phyloP scores from a whole-genome alignment of 1,284 basidiomycete species.

The Lentinus polychrous region DNA sequence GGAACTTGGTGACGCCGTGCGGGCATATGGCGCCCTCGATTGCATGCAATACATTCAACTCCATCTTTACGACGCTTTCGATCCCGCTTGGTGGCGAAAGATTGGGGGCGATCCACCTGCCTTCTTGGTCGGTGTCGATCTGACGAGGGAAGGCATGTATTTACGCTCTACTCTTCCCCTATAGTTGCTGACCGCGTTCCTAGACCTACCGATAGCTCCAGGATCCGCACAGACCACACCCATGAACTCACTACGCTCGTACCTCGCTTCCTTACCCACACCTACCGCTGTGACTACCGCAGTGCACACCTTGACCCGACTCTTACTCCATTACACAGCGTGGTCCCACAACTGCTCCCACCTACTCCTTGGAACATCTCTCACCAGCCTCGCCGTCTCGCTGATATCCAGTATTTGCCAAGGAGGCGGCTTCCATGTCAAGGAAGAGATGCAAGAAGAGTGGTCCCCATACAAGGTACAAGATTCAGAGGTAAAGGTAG shows the following conservation, averaged over 20 bases:
- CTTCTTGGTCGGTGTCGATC: conserved; percentile 7
- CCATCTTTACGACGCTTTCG: conserved; percentile 67
- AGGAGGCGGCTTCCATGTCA: conserved; percentile 75
- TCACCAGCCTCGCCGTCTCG: conserved; percentile 75
- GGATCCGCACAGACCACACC: conserved; percentile 28
- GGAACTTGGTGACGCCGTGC: conserved; percentile 40
- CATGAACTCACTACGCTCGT: conserved; percentile 42
- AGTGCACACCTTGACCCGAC: conserved; percentile 55
- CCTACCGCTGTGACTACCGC: conserved; percentile 66
- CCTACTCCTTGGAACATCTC: conserved; percentile 73
- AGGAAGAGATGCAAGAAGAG: conserved; percentile 65
- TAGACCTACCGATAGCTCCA: conserved; percentile 12
- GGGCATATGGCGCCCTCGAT: conserved; percentile 35
- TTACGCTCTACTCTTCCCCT: conserved; percentile 25
- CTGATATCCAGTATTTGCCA: conserved; percentile 72
- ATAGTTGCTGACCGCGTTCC: conserved; percentile 17
- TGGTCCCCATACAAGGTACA: conserved; percentile 36
- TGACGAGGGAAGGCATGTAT: conserved; percentile 33
- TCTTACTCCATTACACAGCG: conserved; percentile 68
- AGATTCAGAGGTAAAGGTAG: not conserved
- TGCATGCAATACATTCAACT: conserved; percentile 57
- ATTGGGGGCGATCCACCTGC: conserved; percentile 16
- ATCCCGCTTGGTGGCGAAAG: conserved; percentile 58
- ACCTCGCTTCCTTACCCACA: conserved; percentile 69
- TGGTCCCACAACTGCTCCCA: conserved; percentile 57